Conservation (phyloP, 257 asterid genomes). For the Thymus quinquecostatus region DNA sequence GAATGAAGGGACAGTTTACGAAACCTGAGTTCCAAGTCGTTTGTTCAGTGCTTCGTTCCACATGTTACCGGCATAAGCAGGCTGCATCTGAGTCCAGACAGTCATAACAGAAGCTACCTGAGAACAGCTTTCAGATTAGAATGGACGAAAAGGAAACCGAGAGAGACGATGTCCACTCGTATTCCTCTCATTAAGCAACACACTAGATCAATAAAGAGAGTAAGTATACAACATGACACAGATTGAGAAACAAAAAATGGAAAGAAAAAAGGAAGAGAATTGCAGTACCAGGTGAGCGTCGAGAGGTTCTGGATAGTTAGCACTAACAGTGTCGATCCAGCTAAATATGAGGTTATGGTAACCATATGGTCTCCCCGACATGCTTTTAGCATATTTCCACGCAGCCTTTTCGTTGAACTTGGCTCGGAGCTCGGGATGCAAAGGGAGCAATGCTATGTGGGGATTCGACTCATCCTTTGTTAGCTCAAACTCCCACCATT, state of each 20-base stretch:
- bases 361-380: constrained; percentile 83
- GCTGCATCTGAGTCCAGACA: constrained; percentile 80
- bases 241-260: constrained; percentile 2
- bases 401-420: constrained; percentile 86
- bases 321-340: constrained; percentile 89
- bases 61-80: constrained; percentile 83
- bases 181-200: constrained; percentile 1
- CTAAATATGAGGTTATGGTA: constrained; percentile 91
- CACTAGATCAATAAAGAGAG: constrained; percentile 12
- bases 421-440: constrained; percentile 76
- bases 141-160: constrained; percentile 17
- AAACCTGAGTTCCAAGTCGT: constrained; percentile 90
- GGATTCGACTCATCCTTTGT: constrained; percentile 81
- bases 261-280: neutral
- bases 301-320: constrained; percentile 78
- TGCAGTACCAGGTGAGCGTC: constrained; percentile 84
- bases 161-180: neutral
- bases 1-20: constrained; percentile 14
- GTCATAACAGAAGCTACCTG: constrained; percentile 97
- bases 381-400: constrained; percentile 88
- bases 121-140: constrained; percentile 24
- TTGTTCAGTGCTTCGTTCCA: constrained; percentile 97
- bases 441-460: constrained; percentile 83
- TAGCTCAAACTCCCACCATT: constrained; percentile 91
- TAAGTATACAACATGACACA: neutral